Evolutionary conservation across 176 grass and related monocot genomes (phyloP).

Genomic region (Oryza rufipogon): DNA sequence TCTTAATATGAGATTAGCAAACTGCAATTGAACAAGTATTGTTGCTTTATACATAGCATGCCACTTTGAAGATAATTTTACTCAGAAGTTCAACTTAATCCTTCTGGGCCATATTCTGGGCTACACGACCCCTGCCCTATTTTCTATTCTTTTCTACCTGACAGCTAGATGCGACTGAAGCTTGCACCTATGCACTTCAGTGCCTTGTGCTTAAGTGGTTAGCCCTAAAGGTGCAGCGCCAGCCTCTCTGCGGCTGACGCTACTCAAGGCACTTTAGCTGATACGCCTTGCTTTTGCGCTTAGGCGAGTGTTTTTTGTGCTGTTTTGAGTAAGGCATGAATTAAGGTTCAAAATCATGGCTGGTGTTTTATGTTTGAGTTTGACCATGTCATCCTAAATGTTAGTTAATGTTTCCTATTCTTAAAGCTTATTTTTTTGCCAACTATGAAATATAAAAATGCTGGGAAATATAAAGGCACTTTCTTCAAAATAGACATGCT

Average conservation of each 20-base stretch:
- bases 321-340: not conserved
- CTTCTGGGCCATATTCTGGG: not conserved
- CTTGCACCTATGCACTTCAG: not conserved
- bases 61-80: not conserved
- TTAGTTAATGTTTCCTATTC: constrained; percentile 9
- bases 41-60: not conserved
- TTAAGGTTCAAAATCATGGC: not conserved
- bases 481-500: constrained; percentile 10
- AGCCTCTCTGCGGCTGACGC: not conserved
- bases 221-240: not conserved
- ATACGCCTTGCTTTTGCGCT: not conserved
- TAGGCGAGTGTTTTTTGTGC: not conserved
- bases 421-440: constrained; percentile 2
- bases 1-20: not conserved
- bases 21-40: not conserved
- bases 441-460: not conserved
- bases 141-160: not conserved
- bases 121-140: not conserved
- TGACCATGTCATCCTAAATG: not conserved
- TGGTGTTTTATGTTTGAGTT: not conserved
- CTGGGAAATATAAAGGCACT: not conserved
- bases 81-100: not conserved
- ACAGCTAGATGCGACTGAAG: not conserved
- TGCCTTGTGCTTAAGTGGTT: not conserved
- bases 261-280: not conserved